These are phyloP conservation scores for Trypanosoma melophagium DNA, from an alignment of 208 protist species.

Conservation along the genomic window DNA sequence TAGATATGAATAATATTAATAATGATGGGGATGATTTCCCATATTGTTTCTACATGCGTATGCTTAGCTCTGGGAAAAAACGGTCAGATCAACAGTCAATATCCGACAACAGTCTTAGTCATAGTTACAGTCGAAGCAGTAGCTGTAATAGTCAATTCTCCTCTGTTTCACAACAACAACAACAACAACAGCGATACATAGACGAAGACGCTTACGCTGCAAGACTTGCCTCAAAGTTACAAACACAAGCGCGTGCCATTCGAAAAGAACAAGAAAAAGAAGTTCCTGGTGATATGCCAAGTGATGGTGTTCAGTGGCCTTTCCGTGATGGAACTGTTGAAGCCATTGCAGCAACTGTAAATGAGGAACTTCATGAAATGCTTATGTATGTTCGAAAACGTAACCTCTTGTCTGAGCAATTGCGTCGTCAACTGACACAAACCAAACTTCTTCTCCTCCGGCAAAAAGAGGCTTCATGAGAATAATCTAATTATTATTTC, in stretches of 20 bases:
- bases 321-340: slow-evolving; percentile 61
- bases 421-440: slow-evolving; percentile 40
- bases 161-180: too few species aligned
- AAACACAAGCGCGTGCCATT: slow-evolving; percentile 12
- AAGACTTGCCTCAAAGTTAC: slow-evolving; percentile 35
- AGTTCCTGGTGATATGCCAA: not conserved
- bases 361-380: slow-evolving; percentile 58
- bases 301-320: slow-evolving; percentile 1
- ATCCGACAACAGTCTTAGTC: not conserved
- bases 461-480: not conserved
- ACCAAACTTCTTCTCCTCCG: slow-evolving; percentile 28
- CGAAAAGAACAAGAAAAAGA: slow-evolving; percentile 12
- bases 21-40: slow-evolving; percentile 40
- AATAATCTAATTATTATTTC: not conserved
- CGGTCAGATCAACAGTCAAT: not conserved
- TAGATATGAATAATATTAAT: not conserved
- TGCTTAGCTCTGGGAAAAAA: slow-evolving; percentile 27
- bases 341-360: slow-evolving; percentile 35
- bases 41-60: slow-evolving; percentile 61
- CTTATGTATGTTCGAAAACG: slow-evolving; percentile 36
- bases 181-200: slow-evolving; percentile 12
- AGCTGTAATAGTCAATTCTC: slow-evolving; percentile 8
- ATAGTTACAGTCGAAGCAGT: slow-evolving; percentile 3
- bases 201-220: slow-evolving; percentile 29
- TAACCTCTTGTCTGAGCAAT: slow-evolving; percentile 34